These are phyloP conservation scores for Populus nigra DNA, from an alignment of 345 rosid species.

Conservation along the genomic window DNA sequence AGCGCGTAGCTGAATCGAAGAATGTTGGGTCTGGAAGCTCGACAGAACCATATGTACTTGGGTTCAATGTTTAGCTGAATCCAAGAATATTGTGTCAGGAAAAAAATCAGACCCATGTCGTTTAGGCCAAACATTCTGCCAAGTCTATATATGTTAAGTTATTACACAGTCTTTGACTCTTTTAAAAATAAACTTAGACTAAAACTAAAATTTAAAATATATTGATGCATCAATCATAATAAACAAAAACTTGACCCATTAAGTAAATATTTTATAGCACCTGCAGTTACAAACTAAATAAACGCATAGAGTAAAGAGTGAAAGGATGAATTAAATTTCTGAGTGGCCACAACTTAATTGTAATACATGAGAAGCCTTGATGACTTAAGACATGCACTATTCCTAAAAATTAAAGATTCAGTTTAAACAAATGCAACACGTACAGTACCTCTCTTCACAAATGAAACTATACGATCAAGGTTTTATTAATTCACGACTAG, in stretches of 20 bases:
- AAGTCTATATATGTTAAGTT: no score
- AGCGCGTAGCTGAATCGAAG: no score
- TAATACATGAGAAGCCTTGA: not conserved
- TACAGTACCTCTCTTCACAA: not conserved
- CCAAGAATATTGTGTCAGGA: rapidly evolving
- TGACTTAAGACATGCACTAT: not conserved
- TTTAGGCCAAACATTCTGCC: rapidly evolving
- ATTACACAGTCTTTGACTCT: no score
- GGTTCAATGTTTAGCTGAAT: no score
- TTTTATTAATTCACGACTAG: not conserved
- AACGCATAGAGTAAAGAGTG: not conserved
- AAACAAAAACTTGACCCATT: no score
- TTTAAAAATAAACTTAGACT: no score
- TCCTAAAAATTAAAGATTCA: not conserved
- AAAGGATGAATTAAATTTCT: not conserved
- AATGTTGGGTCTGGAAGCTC: no score
- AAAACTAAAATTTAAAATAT: no score
- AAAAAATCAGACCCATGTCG: rapidly evolving
- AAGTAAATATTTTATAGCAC: no score
- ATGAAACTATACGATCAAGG: not conserved
- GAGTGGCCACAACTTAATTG: not conserved
- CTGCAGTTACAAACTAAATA: no score
- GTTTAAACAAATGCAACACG: not conserved
- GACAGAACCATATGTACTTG: no score
- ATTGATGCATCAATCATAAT: no score